A percentile compares a stretch with the other conserved stretches of the same genome.
Conservation (phyloP, 1,139 yeast genomes). For the Saccharomyces hybrid region DNA sequence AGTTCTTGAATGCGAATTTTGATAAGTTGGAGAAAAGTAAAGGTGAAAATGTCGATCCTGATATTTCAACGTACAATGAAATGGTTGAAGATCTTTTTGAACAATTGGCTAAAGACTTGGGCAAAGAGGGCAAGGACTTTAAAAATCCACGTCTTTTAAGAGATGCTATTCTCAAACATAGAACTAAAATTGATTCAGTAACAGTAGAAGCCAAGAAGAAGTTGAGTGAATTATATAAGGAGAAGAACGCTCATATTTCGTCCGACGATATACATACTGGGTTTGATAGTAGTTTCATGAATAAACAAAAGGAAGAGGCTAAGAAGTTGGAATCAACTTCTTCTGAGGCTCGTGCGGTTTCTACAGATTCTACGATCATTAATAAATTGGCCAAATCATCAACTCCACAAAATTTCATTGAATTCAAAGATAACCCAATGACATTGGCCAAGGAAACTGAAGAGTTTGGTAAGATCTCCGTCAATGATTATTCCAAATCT, state of each 20-base stretch:
- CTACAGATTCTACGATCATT: not conserved
- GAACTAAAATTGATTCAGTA: slow-evolving; percentile 60
- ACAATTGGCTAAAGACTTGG: slow-evolving; percentile 57
- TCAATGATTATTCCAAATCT: slow-evolving; percentile 41
- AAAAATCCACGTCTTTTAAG: slow-evolving; percentile 40
- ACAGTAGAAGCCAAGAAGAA: slow-evolving; percentile 53
- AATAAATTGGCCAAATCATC: not conserved
- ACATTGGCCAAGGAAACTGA: slow-evolving; percentile 57
- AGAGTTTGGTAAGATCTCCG: slow-evolving; percentile 53
- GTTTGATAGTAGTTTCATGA: slow-evolving; percentile 76
- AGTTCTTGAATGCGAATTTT: slow-evolving; percentile 42
- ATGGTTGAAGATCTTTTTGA: slow-evolving; percentile 85
- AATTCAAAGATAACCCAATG: slow-evolving; percentile 35
- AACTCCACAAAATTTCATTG: slow-evolving; percentile 22
- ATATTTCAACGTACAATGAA: slow-evolving; percentile 77
- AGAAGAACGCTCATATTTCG: slow-evolving; percentile 68
- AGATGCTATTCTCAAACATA: slow-evolving; percentile 47
- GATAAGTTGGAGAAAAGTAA: slow-evolving; percentile 51
- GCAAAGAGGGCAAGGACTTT: slow-evolving; percentile 42
- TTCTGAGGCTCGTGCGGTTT: slow-evolving; percentile 2
- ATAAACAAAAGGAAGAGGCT: slow-evolving; percentile 40
- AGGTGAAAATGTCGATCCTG: slow-evolving; percentile 49
- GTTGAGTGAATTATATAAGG: slow-evolving; percentile 58
- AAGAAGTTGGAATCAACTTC: slow-evolving; percentile 8
- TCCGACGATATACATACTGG: slow-evolving; percentile 94